Evolutionary conservation across 2,329 filamentous ascomycete species (phyloP), one percentile per base, ranked within the genome.

Genomic region (Neofusicoccum cordaticola): DNA sequence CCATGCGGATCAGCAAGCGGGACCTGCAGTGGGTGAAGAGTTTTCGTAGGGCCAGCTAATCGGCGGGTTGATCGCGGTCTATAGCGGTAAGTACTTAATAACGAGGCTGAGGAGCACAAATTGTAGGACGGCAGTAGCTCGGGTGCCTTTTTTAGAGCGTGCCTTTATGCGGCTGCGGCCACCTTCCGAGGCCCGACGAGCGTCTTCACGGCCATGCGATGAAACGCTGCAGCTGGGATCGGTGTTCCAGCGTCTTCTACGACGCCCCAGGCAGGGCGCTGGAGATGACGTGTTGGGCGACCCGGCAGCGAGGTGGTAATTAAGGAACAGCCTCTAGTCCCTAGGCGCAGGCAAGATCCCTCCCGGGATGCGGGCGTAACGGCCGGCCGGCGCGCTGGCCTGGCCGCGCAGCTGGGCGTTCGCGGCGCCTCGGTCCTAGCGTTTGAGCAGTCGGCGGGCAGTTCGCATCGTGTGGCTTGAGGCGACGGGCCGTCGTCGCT

Each of bases 1-100:
- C 62, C 27, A 64, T 56, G 51, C 42, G 45, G 62, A 58, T 64
- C 51, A 64, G 62, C 52, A 35, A 50, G 62, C 17, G 45, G 34
- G 62, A 64, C 52, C 34, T 45, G 42, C 51, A 9, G 15, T 58
- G 62, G 62, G 62, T 64, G 51, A 58, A 64, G 62, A 53, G 19
- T 31, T 52, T 42, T 47, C 42, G 42, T 11, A 51, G 34, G 37
- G 41, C 12, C 22, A 47, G 44, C 6, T 31, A 35, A 34, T 42
- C 17, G 37, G 13, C 37, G 17, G 17, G 35, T n/a, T 51, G 19
- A 19, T 35, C 17, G 22, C 3, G n/a, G 41, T 13, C 48, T 51
- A 42, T 51, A 37, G 39, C 22, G 31, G 15, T 42, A 37, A 17
- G 15, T 42, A 37, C 22, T 31, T 31, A 31, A 31, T 31, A 31